phyloP scores from a whole-genome alignment of 208 protist genomes.

The Tetramitus jugosus region DNA sequence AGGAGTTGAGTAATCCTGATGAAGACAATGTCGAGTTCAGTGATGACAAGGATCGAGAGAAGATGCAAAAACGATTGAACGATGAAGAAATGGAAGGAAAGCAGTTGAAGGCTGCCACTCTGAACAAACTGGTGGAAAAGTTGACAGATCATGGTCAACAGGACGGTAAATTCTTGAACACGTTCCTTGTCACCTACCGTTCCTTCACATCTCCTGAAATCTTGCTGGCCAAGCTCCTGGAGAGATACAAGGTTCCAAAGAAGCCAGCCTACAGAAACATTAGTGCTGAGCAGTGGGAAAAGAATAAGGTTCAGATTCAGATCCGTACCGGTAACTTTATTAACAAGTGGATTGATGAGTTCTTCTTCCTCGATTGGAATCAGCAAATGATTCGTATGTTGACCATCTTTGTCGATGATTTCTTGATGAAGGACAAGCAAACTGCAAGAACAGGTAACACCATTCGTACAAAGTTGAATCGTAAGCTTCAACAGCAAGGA shows the following conservation, averaged over 20 bases:
- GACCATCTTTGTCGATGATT: constrained; percentile 9
- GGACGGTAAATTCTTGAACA: neutral
- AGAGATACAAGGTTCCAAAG: constrained; percentile 17
- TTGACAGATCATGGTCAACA: neutral
- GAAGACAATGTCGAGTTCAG: neutral
- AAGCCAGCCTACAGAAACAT: neutral
- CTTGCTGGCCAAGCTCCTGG: neutral
- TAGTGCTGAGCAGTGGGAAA: neutral
- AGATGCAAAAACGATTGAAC: neutral
- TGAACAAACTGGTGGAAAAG: constrained; percentile 5
- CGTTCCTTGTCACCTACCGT: constrained; percentile 8
- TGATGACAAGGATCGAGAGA: neutral
- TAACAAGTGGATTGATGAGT: neutral
- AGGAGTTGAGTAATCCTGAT: neutral
- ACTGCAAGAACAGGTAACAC: neutral
- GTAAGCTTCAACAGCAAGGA: neutral
- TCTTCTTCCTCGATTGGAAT: constrained; percentile 7
- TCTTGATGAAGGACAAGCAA: neutral
- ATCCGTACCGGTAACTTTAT: neutral
- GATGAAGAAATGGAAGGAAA: neutral
- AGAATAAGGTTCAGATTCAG: neutral
- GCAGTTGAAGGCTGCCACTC: neutral
- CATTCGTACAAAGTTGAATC: neutral
- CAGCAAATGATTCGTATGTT: neutral
- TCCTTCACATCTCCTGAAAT: constrained; percentile 17